Conservation (phyloP, 257 asterid genomes). For the Perilla frutescens region DNA sequence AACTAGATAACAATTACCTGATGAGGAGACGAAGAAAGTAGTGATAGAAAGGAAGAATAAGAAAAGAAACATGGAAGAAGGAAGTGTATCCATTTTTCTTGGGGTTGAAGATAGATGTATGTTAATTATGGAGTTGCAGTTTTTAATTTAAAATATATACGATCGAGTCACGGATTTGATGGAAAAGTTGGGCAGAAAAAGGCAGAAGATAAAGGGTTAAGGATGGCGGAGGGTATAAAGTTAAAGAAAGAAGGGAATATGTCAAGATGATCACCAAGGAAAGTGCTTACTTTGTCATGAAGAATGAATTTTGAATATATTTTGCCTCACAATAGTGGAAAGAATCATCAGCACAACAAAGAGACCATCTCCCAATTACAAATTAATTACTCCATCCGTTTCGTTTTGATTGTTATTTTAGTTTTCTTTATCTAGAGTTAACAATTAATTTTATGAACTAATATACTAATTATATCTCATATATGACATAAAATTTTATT, state of each 20-base stretch:
- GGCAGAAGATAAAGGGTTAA: slow-evolving; percentile 33
- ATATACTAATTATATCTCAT: too few species aligned
- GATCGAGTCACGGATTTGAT: not conserved
- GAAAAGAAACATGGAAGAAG: slow-evolving; percentile 40
- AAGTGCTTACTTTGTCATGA: slow-evolving; percentile 74
- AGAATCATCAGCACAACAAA: slow-evolving; percentile 34
- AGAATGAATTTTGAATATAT: slow-evolving; percentile 57
- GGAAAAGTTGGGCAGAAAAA: slow-evolving; percentile 41
- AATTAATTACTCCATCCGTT: too few species aligned
- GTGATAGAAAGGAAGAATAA: slow-evolving; percentile 38
- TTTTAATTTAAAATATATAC: too few species aligned
- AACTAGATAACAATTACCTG: too few species aligned
- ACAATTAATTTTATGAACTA: too few species aligned
- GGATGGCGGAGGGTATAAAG: slow-evolving; percentile 46
- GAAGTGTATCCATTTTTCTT: slow-evolving; percentile 48
- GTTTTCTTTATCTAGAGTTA: too few species aligned
- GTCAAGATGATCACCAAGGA: slow-evolving; percentile 44
- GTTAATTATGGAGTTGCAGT: too few species aligned
- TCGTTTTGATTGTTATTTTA: too few species aligned
- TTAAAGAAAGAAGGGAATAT: slow-evolving; percentile 51
- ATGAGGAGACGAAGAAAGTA: too few species aligned
- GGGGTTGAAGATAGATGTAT: slow-evolving; percentile 22
- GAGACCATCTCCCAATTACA: too few species aligned
- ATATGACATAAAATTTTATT: too few species aligned
- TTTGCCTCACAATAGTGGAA: slow-evolving; percentile 49